These are phyloP conservation scores for Sisymbrium irio DNA, from an alignment of 345 rosid genomes.

Conservation along the genomic window DNA sequence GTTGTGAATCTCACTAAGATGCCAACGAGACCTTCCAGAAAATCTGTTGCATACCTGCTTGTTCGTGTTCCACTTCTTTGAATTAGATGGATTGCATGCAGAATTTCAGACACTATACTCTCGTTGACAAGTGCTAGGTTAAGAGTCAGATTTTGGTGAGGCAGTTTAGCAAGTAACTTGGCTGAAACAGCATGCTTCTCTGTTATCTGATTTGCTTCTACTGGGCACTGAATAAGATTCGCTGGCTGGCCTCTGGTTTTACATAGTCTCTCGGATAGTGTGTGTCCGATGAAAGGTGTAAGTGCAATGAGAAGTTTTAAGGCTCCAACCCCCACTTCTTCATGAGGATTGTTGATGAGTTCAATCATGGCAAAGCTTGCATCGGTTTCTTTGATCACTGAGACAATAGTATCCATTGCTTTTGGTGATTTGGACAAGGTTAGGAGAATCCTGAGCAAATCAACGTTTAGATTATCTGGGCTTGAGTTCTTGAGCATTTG, in stretches of 20 bases:
- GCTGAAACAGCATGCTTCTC: slow-evolving; percentile 79
- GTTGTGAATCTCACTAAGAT: slow-evolving; percentile 84
- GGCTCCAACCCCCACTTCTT: slow-evolving; percentile 63
- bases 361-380: slow-evolving; percentile 67
- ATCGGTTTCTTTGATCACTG: slow-evolving; percentile 63
- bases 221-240: slow-evolving; percentile 49
- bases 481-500: slow-evolving; percentile 68
- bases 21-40: slow-evolving; percentile 79
- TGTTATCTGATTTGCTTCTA: slow-evolving; percentile 46
- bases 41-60: slow-evolving; percentile 61
- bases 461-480: slow-evolving; percentile 64
- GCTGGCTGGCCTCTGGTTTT: slow-evolving; percentile 74
- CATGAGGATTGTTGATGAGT: slow-evolving; percentile 71
- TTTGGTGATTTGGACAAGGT: slow-evolving; percentile 62
- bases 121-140: slow-evolving; percentile 60
- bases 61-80: slow-evolving; percentile 59
- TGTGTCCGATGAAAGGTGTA: slow-evolving; percentile 65
- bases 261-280: slow-evolving; percentile 68
- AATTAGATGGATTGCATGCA: slow-evolving; percentile 49
- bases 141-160: slow-evolving; percentile 72
- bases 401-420: slow-evolving; percentile 49
- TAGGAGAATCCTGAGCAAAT: slow-evolving; percentile 63
- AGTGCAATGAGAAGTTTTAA: slow-evolving; percentile 62
- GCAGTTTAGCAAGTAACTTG: slow-evolving; percentile 71
- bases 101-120: slow-evolving; percentile 51